A percentile compares a stretch with the other conserved stretches of the same genome.
Evolutionary conservation across 2,329 filamentous ascomycete species (phyloP).

Genomic region (Aureobasidium vineae): DNA sequence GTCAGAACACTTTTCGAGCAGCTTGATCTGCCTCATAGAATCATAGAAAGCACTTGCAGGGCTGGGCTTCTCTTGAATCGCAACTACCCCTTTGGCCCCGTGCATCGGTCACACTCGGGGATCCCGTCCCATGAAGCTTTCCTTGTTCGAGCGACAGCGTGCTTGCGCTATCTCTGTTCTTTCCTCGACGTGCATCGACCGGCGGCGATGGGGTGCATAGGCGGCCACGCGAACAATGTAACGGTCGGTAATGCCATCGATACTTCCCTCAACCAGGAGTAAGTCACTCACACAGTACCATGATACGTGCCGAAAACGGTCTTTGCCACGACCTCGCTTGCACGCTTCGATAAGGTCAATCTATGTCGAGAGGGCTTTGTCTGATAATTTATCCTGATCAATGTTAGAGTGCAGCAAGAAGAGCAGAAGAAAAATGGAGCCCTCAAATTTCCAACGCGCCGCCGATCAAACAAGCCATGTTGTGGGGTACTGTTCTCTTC

Average conservation of each 20-base stretch:
- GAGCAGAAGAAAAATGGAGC: conserved; percentile 8
- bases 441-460: conserved; percentile 12
- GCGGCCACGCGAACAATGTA: conserved; percentile 10
- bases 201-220: conserved; percentile 21
- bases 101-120: conserved; percentile 15
- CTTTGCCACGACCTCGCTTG: conserved; percentile 1
- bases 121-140: conserved; percentile 13
- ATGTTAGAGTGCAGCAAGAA: neutral
- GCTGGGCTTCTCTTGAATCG: conserved; percentile 1
- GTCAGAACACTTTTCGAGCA: conserved; percentile 12
- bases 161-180: conserved; percentile 14
- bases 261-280: neutral
- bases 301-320: neutral
- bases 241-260: conserved; percentile 1
- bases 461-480: conserved; percentile 9
- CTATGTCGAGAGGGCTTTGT: neutral
- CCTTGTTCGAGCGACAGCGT: conserved; percentile 6
- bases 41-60: neutral
- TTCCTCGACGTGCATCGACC: conserved; percentile 13
- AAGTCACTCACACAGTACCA: neutral
- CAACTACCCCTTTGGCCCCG: conserved; percentile 1
- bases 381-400: neutral
- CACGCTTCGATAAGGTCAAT: neutral
- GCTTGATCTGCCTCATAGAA: conserved; percentile 15
- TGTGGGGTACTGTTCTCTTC: neutral